Evolutionary conservation across 805 yeast species (phyloP), one percentile per base, ranked within the genome.

Genomic region (Lipomyces kockii): DNA sequence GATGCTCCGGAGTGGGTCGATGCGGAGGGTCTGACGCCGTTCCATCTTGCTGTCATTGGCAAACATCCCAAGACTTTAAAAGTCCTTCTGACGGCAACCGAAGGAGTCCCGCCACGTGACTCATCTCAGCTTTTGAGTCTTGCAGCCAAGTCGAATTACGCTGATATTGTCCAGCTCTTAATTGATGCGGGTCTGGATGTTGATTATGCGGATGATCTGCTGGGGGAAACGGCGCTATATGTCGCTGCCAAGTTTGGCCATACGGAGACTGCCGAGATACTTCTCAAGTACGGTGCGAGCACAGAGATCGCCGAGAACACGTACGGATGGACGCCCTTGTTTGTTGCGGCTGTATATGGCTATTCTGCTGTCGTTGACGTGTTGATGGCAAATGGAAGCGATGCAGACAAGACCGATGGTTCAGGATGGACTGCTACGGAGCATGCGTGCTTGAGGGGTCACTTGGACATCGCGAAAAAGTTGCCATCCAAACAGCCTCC

Each of bases 381-480:
- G 8, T 81, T 94, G 69, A 77, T 88, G 35, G 78, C 80, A 0
- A 75, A 82, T 55, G 87, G 86, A 25, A 89, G 92, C 4, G 79
- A 82, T 7, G 85, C 80, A 66, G 83, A 85, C 56, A 78, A 81
- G 34, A 82, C 84, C 20, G 98, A 94, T 79, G 89, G 86, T 58
- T 89, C 95, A 62, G 98, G 98, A 0, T 94, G 98, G 98, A 86
- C 92, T 22, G 97, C 98, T n/a, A 87, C 92, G 87, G 98, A 94
- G 75, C 98, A 94, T 78, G 97, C 98, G 0, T 88, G 91, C 60
- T 81, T 94, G 58, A 84, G 98, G 73, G 98, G 98, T 4, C 97
- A 92, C 76, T 79, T 93, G 66, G 83, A 81, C 2, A 85, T 91
- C 49, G 88, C 95, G 1, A 86, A 86, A 62, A 73, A 86, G 74